Evolutionary conservation across 2,329 filamentous ascomycete genomes (phyloP).

Genomic region (Chaetomium globosum): DNA sequence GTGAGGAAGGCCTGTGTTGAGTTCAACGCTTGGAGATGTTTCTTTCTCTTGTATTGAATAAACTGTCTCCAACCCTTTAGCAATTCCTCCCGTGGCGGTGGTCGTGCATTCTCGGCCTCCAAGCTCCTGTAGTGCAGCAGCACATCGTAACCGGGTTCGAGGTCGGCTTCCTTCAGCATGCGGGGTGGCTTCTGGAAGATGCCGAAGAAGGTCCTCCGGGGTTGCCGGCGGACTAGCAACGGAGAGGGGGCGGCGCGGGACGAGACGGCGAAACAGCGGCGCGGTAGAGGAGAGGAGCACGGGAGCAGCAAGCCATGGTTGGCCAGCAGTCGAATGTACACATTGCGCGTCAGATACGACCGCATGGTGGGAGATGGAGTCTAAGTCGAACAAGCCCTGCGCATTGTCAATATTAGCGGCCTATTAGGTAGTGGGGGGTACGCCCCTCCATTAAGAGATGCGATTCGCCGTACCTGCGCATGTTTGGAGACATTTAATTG

Average conservation of each 20-base stretch:
- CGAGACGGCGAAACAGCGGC: conserved; percentile 29
- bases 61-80: conserved; percentile 66
- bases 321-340: conserved; percentile 60
- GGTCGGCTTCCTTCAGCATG: conserved; percentile 61
- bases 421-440: background rate
- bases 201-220: conserved; percentile 62
- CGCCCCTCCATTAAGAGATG: background rate
- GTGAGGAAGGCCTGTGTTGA: conserved; percentile 67
- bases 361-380: conserved; percentile 50
- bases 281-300: conserved; percentile 36
- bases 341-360: conserved; percentile 61
- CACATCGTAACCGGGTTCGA: conserved; percentile 70
- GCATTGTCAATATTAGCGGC: conserved; percentile 8
- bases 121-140: conserved; percentile 70
- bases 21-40: conserved; percentile 57
- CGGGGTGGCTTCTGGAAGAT: conserved; percentile 64
- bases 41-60: conserved; percentile 57
- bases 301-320: conserved; percentile 47
- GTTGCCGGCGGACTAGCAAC: conserved; percentile 25
- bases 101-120: conserved; percentile 63
- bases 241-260: conserved; percentile 20
- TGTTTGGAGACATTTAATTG: conserved; percentile 31
- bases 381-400: conserved; percentile 33
- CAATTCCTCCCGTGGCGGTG: conserved; percentile 65
- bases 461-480: conserved; percentile 32